Base-by-base conservation (phyloP, 2,329 filamentous ascomycete genomes). In the Gremmenia infestans region DNA sequence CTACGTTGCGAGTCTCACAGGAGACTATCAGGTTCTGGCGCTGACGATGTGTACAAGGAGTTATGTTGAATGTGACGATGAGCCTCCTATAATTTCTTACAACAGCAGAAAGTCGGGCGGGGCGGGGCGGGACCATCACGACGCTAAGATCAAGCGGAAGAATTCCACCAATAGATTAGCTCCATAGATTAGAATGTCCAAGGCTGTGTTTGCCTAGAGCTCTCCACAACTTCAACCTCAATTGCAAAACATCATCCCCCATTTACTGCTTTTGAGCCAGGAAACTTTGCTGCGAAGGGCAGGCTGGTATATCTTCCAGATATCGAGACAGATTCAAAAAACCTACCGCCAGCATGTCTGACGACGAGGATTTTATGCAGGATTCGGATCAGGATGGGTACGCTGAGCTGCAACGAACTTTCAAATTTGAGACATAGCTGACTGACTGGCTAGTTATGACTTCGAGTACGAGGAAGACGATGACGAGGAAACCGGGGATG, bases 401-500 rank as follows among this genome's bases (percentile, higher is more conserved):
- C 63, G 78, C 66, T 52, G 32, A 57, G 43, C 55, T 52, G 28
- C 14, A 9, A 32, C 28, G 28, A 32, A 32, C 47, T 12, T 39
- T 6, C 54, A 56, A 47, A 55, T 15, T 28, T 17, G 39, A 36
- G 48, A 50, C 50, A 23, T 36, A 51, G 37, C 64, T 69, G 46
- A 69, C 50, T 39, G 6, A 28, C 37, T 57, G 8, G 8, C 9
- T 9, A 89, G 87, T 67, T 91, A 97, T 71, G 94, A 97, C 74
- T 97, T 97, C 72, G 93, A 97, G 70, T 97, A 97, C 73, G 93
- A 97, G 71, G 94, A 91, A 66, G 75, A 86, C 57, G 91, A 96
- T 55, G 91, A 94, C 49, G 89, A 95, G 45, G 87, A 96, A 56
- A 85, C 82, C 35, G 91, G 87, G 56, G 91, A 97, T 71, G 89